Conservation (phyloP, 1,284 basidiomycete genomes). For the Leucoagaricus sp. region DNA sequence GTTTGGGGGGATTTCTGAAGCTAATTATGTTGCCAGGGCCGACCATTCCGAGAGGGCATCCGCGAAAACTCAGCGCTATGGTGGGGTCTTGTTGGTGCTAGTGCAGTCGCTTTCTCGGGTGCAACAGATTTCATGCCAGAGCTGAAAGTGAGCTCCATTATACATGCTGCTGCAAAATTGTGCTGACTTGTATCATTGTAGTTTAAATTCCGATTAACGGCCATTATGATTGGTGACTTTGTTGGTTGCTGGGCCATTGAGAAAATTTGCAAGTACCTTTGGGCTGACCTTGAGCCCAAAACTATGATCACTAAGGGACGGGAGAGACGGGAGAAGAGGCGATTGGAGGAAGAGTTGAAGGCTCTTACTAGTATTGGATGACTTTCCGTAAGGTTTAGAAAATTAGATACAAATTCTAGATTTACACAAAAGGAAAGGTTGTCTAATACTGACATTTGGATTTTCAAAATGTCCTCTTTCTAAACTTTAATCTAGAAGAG, state of each 20-base stretch:
- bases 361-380: background rate
- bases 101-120: conserved; percentile 89
- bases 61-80: conserved; percentile 90
- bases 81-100: conserved; percentile 87
- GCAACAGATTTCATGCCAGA: conserved; percentile 94
- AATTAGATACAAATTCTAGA: too few species aligned
- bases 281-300: conserved; percentile 88
- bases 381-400: background rate
- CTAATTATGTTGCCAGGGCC: conserved; percentile 52
- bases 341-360: conserved; percentile 27
- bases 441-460: too few species aligned
- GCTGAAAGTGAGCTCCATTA: conserved; percentile 92
- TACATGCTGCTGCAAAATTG: background rate
- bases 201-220: conserved; percentile 82
- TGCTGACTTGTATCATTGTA: conserved; percentile 29
- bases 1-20: background rate
- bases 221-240: conserved; percentile 88
- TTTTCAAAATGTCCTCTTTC: too few species aligned
- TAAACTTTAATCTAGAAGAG: too few species aligned
- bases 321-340: conserved; percentile 58
- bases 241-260: conserved; percentile 88
- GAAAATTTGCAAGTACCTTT: conserved; percentile 80
- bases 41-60: conserved; percentile 96
- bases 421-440: too few species aligned
- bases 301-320: conserved; percentile 82